Evolutionary conservation across 768 basidiomycete species (phyloP).

Genomic region (Rhodotorula graminis): DNA sequence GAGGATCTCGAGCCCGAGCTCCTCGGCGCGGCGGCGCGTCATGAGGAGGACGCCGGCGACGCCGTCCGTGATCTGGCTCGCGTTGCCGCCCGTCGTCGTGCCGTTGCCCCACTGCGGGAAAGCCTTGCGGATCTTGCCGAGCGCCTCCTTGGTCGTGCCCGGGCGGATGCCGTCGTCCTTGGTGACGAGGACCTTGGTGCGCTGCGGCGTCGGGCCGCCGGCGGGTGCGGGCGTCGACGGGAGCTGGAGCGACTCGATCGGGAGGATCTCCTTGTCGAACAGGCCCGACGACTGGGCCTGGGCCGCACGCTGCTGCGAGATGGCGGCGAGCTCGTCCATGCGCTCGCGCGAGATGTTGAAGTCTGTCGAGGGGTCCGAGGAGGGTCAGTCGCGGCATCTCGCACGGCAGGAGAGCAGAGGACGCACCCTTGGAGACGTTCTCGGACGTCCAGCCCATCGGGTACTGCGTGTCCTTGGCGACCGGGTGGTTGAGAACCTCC

Average conservation of each 20-base stretch:
- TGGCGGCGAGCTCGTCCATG: constrained; percentile 82
- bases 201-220: constrained; percentile 53
- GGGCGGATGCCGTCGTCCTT: constrained; percentile 79
- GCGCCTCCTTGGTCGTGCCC: constrained; percentile 71
- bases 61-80: constrained; percentile 86
- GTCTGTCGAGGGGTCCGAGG: constrained; percentile 48
- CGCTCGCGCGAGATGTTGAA: constrained; percentile 65
- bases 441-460: constrained; percentile 77
- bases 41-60: constrained; percentile 77
- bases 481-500: constrained; percentile 60
- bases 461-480: constrained; percentile 68
- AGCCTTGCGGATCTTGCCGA: constrained; percentile 78
- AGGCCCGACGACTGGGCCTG: constrained; percentile 72
- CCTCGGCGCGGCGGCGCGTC: constrained; percentile 71
- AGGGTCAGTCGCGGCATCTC: neutral
- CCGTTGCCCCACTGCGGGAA: constrained; percentile 63
- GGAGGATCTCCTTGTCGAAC: constrained; percentile 78
- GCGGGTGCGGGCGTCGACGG: constrained; percentile 65
- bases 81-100: constrained; percentile 59
- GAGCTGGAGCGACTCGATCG: constrained; percentile 54
- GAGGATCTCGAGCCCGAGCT: constrained; percentile 65
- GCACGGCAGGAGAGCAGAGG: neutral
- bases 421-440: constrained; percentile 61
- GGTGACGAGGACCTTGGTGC: constrained; percentile 62
- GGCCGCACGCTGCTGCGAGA: constrained; percentile 78